Evolutionary conservation across 495 filamentous ascomycete species (phyloP), one percentile per base, ranked within the genome.

Genomic region (Hypoxylon lienhwacheense): DNA sequence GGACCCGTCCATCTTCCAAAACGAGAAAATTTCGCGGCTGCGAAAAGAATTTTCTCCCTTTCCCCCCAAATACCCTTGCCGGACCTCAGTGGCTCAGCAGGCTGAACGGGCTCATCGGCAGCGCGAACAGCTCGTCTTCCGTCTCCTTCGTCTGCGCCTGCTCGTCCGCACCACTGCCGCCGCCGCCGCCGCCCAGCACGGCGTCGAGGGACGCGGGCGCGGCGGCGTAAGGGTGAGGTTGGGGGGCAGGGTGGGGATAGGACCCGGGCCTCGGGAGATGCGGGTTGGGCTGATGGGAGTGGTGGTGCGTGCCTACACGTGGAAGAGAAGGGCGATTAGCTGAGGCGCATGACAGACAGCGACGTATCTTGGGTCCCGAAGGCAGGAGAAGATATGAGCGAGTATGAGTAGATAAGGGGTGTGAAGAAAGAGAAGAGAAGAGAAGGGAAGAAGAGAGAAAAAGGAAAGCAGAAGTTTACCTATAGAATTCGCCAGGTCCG

Each of bases 51-150:
- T 3, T n/a, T 31, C 7, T 11, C 8, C 28, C 7, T 8, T 31
- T 14, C 5, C 32, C 7, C 5, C 32, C 7, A 35, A 35, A 3
- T 39, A 11, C 35, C 35, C 16, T 35, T 35, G 6, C 14, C 12
- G n/a, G 2, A 14, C 19, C 12, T 28, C 14, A 6, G 15, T 51
- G 57, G 51, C 66, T 74, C 46, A 76, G 35, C 14, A 79, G 69
- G 49, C 77, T 80, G 61, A 90, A 90, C 5, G 87, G 87, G 55
- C 85, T 88, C 76, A 95, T 79, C 12, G 87, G 85, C 43, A 91
- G 79, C 14, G 88, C 88, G 63, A 92, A 95, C 19, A 91, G 74
- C 8, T 85, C 88, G 33, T 90, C 88, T 60, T 88, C 82, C 3
- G 73, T 77, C 7, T 84, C 81, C 6, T 73, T 61, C 47, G 35